These are phyloP conservation scores for Pleodorina starrii DNA, from an alignment of 139 green algal genomes.

Conservation along the genomic window DNA sequence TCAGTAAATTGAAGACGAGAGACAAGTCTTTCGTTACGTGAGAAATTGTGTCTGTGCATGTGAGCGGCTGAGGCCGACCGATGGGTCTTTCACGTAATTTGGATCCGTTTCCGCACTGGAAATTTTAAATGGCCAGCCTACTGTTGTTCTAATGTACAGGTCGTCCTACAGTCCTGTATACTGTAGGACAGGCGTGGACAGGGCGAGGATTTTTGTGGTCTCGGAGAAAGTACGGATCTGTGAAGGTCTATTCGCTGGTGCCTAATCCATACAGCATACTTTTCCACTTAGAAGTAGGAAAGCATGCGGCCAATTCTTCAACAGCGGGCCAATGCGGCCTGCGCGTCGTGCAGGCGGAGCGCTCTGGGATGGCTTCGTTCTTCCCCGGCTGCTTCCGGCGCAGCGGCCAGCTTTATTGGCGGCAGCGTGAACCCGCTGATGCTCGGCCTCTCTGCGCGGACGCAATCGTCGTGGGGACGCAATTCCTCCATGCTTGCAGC, in stretches of 20 bases:
- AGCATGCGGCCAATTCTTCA: conserved; percentile 26
- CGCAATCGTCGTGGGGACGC: neutral
- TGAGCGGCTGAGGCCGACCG: no score
- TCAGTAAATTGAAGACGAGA: no score
- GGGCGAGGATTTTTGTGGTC: conserved; percentile 13
- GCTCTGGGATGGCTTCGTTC: conserved; percentile 30
- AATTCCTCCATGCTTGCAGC: conserved; percentile 1
- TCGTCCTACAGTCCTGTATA: no score
- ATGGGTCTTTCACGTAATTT: no score
- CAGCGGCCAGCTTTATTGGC: neutral
- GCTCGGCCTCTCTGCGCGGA: neutral
- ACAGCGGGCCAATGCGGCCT: neutral
- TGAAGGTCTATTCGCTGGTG: neutral
- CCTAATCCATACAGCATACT: neutral
- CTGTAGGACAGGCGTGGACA: no score
- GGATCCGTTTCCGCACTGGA: no score
- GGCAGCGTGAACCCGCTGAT: neutral
- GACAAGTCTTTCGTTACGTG: no score
- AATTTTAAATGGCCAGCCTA: no score
- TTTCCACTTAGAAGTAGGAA: neutral
- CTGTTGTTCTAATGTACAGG: no score
- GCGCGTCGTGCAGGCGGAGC: neutral
- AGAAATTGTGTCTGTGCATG: no score
- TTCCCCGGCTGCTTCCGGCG: neutral
- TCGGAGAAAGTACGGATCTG: neutral